Evolutionary conservation across 352 stramenopile genomes (phyloP), one percentile per base, ranked within the genome.

Genomic region (Pythium aristosporum): DNA sequence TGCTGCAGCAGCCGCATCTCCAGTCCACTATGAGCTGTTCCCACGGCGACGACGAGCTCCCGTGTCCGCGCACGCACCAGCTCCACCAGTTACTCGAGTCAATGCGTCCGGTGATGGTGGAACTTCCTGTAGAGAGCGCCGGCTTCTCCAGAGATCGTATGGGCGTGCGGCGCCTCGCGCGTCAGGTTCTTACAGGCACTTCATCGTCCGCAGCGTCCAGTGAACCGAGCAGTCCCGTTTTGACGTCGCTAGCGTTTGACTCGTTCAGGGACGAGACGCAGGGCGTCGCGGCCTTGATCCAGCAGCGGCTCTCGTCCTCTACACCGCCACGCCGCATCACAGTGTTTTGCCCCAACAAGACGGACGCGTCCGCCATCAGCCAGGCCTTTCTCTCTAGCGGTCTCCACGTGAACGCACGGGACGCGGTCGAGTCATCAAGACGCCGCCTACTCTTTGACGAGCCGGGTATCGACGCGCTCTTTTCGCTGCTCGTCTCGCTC

Each of bases 401-500:
- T 11, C 23, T 72, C 13, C 60, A 16, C 11, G 60, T 68, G n/a
- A 41, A 63, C 16, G 54, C 50, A n/a, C 50, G 47, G 15, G 42
- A 30, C 9, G 36, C 34, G 1, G 34, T n/a, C n/a, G 32, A 41
- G 25, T 20, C 7, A 48, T 3, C 25, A 30, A 47, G 37, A 12
- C 48, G 32, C 9, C 53, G 73, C 12, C 76, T 80, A 39, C 59
- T 88, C 28, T 88, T 85, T 43, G 76, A 88, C 39, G 76, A 92
- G 59, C 79, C 79, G 21, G 71, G 79, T 20, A 79, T 90, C 9
- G 87, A 87, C 47, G 59, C 72, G 0, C 66, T 93, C 15, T 88
- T 82, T 43, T 91, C 85, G 39, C 61, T 93, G 30, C 63, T 93
- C 23, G 81, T 86, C 34, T 79, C 80, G 12, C 73, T 93, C 11